phyloP scores from a whole-genome alignment of 106 monocot genomes.

The Allium cepa region DNA sequence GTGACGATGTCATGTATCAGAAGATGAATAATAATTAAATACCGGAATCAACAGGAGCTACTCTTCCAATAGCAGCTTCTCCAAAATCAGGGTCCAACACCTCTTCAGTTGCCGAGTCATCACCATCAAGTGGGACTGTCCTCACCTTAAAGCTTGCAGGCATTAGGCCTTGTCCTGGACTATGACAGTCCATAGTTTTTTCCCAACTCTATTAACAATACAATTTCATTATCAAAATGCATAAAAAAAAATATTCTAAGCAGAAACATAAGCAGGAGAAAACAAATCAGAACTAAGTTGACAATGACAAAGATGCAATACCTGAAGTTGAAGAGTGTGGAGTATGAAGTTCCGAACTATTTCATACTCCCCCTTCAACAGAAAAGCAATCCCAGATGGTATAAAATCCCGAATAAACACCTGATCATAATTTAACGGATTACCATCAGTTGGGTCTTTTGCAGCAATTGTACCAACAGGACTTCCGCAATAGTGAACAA shows the following conservation, averaged over 20 bases:
- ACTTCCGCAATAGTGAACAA: conserved; percentile 80
- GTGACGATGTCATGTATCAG: neutral
- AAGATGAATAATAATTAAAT: neutral
- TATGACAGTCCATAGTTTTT: conserved; percentile 98
- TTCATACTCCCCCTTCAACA: conserved; percentile 94
- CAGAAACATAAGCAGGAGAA: neutral
- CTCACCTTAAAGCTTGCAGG: conserved; percentile 99
- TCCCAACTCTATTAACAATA: conserved; percentile 80
- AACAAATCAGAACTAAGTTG: neutral
- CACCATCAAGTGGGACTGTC: conserved; percentile 88
- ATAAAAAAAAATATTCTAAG: neutral
- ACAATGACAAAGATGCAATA: conserved; percentile 10
- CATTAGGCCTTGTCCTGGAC: conserved; percentile 98
- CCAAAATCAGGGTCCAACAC: conserved; percentile 98
- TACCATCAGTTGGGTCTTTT: conserved; percentile 75
- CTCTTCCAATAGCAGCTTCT: conserved; percentile 92
- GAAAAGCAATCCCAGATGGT: conserved; percentile 94
- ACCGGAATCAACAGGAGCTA: conserved; percentile 99
- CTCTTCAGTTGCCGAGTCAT: conserved; percentile 88
- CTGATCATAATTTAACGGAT: conserved; percentile 85
- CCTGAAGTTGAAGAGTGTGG: conserved; percentile 97
- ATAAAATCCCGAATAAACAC: conserved; percentile 98
- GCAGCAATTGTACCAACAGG: conserved; percentile 97
- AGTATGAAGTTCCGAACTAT: conserved; percentile 97
- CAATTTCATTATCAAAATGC: neutral